Base-by-base conservation (phyloP, 1,139 yeast species). In the Hemisphaericaspora xylanilytica region DNA sequence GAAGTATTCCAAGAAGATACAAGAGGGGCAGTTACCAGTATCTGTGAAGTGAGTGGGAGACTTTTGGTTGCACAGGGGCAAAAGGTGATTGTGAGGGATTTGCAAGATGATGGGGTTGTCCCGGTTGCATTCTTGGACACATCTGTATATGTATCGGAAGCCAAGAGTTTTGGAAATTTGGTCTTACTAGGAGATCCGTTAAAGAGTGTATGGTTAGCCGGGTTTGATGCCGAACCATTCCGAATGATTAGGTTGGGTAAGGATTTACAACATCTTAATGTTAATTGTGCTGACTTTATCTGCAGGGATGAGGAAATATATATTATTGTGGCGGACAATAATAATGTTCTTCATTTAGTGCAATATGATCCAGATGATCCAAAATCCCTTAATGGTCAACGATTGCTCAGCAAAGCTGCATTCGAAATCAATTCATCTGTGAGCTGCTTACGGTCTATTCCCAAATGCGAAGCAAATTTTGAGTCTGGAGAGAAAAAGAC, bases 341-440 rank as follows among this genome's bases (percentile, higher is more conserved):
- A 80, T 38, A 76, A 80, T 28, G 71, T 76, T n/a, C 56, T 92
- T 28, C 96, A 88, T 55, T 58, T 92, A 12, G 63, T 89, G 28
- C 88, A 87, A 53, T 92, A 86, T 57, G 95, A 92, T 47, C 98
- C 98, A 0, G 97, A 89, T 51, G 96, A 88, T 56, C 86, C 95
- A 0, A 69, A 75, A 13, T 86, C 97, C 1, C 64, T 81, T 24
- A 81, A 88, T 39, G 98, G 98, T 1, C 89, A 84, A 51, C 68
- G 81, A 44, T 68, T 92, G 37, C 63, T 90, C 17, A 78, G 82
- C 43, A 80, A 80, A 49, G 75, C 92, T 0, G 80, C 85, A 17
- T 85, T 90, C 57, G 82, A 81, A 49, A 64, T 81, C 25, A 88
- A 88, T 49, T 73, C 82, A 10, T 59, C 70, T 7, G 76, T 85